These are phyloP conservation scores for Cystofilobasidium ferigula DNA, from an alignment of 768 basidiomycete genomes.

Conservation along the genomic window DNA sequence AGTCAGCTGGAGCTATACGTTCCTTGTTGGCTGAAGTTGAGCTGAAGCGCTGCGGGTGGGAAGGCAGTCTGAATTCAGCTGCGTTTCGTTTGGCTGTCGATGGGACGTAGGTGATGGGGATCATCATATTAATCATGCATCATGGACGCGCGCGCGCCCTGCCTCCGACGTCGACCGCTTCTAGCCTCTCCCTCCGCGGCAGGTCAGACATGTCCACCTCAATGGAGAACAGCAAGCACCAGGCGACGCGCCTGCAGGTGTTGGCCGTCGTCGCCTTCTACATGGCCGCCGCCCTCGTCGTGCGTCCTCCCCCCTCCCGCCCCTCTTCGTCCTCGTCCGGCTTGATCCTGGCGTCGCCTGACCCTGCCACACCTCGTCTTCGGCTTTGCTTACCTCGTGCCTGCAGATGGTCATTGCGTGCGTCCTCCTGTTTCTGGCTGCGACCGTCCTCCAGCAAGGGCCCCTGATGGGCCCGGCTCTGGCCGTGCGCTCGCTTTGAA, in stretches of 20 bases:
- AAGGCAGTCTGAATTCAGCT: too few relatives aligned
- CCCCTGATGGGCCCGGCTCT: not conserved
- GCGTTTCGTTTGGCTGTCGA: too few relatives aligned
- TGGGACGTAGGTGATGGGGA: too few relatives aligned
- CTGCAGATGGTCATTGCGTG: slow-evolving; percentile 42
- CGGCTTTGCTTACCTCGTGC: not conserved
- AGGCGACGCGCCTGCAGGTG: slow-evolving; percentile 40
- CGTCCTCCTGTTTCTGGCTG: slow-evolving; percentile 3
- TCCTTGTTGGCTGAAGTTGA: too few relatives aligned
- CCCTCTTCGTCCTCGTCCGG: too few relatives aligned
- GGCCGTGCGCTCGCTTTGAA: not conserved
- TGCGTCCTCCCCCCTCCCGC: slow-evolving; percentile 42
- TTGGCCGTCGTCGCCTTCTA: slow-evolving; percentile 66
- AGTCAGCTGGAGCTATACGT: too few relatives aligned
- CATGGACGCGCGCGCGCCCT: not conserved
- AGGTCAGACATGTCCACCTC: not conserved
- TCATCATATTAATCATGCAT: too few relatives aligned
- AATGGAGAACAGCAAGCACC: slow-evolving; percentile 23
- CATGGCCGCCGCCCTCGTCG: slow-evolving; percentile 63
- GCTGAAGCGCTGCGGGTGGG: too few relatives aligned
- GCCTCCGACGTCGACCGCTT: not conserved
- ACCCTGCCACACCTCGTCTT: not conserved
- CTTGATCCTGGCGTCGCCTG: slow-evolving; percentile 5
- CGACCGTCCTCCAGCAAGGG: not conserved
- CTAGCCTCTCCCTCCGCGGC: not conserved